Evolutionary conservation across 805 yeast genomes (phyloP).

Genomic region (Candida montana): DNA sequence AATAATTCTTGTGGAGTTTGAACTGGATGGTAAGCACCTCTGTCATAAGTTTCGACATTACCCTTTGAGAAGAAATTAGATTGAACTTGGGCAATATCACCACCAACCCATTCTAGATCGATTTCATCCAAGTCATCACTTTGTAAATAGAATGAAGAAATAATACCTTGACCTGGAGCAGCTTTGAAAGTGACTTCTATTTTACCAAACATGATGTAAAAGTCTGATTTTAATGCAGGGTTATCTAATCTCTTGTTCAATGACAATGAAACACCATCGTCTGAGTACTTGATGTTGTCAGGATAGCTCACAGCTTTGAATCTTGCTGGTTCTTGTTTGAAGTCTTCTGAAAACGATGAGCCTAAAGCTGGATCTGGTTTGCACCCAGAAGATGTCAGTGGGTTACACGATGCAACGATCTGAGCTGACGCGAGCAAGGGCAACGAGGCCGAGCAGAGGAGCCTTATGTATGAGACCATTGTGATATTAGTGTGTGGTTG

Average conservation of each 20-base stretch:
- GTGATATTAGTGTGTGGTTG: neutral
- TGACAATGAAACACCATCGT: slow-evolving; percentile 59
- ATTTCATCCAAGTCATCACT: slow-evolving; percentile 86
- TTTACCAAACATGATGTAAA: slow-evolving; percentile 85
- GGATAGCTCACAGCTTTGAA: slow-evolving; percentile 36
- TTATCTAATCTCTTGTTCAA: slow-evolving; percentile 63
- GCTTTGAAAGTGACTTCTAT: slow-evolving; percentile 68
- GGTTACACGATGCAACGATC: slow-evolving; percentile 36
- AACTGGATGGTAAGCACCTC: slow-evolving; percentile 69
- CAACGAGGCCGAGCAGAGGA: neutral
- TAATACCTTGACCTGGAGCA: slow-evolving; percentile 73
- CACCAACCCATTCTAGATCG: slow-evolving; percentile 84
- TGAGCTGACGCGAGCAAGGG: slow-evolving; percentile 7
- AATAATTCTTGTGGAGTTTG: slow-evolving; percentile 49
- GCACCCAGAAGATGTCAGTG: slow-evolving; percentile 34
- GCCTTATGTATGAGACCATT: slow-evolving; percentile 1
- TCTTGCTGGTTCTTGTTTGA: slow-evolving; percentile 40
- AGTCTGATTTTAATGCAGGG: slow-evolving; percentile 72
- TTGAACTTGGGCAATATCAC: slow-evolving; percentile 69
- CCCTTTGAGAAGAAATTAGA: slow-evolving; percentile 82
- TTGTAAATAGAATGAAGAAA: slow-evolving; percentile 77
- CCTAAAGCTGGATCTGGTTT: slow-evolving; percentile 59
- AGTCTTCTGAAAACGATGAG: slow-evolving; percentile 45
- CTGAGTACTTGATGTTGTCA: slow-evolving; percentile 37
- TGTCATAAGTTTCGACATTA: slow-evolving; percentile 65